Conservation (phyloP, 2,329 filamentous ascomycete species). For the Paraconiothyrium sp. region DNA sequence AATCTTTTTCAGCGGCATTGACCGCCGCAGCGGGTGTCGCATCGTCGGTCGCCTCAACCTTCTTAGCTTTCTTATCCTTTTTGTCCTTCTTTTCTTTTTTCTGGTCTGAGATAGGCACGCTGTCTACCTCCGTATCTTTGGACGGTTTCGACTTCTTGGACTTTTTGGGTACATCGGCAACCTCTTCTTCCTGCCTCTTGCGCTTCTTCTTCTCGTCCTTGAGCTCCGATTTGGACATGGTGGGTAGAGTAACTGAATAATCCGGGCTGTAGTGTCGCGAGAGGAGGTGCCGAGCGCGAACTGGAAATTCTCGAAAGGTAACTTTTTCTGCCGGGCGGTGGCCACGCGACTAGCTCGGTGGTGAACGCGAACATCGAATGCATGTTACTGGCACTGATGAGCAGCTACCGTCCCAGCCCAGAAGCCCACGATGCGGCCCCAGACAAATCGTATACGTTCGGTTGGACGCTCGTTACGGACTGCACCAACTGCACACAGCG, state of each 20-base stretch:
- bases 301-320: conserved; percentile 21
- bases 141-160: conserved; percentile 44
- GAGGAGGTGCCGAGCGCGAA: conserved; percentile 16
- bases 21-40: conserved; percentile 1
- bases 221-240: conserved; percentile 35
- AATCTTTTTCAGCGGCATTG: conserved; percentile 10
- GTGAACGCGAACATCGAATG: conserved; percentile 11
- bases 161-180: conserved; percentile 39
- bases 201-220: conserved; percentile 47
- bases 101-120: conserved; percentile 27
- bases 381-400: neutral
- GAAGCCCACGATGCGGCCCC: conserved; percentile 40
- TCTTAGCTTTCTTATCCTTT: conserved; percentile 33
- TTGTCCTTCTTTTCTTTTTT: conserved; percentile 34
- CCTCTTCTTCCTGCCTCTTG: conserved; percentile 43
- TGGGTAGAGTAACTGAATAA: conserved; percentile 15
- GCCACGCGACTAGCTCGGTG: conserved; percentile 2
- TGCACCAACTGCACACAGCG: conserved; percentile 26
- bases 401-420: conserved; percentile 3
- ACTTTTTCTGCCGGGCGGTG: conserved; percentile 31
- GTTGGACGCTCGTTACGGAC: conserved; percentile 31
- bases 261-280: conserved; percentile 21
- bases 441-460: conserved; percentile 40
- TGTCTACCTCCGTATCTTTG: conserved; percentile 32
- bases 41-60: conserved; percentile 13